These are phyloP conservation scores for Rhizophagus prolifer DNA, from an alignment of 192 early-diverging fungal genomes.

Conservation along the genomic window DNA sequence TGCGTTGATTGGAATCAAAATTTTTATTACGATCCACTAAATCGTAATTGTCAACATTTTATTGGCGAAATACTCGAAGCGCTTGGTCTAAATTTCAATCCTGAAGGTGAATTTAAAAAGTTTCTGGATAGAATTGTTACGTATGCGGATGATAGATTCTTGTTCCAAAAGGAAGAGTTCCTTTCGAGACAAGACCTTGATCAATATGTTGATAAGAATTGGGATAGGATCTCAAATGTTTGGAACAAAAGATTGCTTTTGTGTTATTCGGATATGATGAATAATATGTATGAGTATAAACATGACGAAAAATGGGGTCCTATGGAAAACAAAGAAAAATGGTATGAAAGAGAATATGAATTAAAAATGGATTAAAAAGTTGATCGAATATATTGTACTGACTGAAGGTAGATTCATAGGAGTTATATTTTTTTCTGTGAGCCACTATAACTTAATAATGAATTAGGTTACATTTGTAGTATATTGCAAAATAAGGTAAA, in stretches of 20 bases:
- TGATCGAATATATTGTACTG: no score
- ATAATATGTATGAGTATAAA: background rate
- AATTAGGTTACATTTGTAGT: no score
- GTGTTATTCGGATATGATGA: slow-evolving; percentile 14
- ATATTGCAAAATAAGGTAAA: no score
- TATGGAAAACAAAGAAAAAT: background rate
- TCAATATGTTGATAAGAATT: background rate
- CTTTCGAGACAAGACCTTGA: background rate
- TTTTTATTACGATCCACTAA: background rate
- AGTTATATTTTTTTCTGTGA: no score
- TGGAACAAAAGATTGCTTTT: slow-evolving; percentile 1
- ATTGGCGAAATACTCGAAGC: background rate
- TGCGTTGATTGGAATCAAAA: background rate
- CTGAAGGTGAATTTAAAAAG: background rate
- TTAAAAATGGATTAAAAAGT: no score
- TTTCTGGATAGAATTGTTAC: background rate
- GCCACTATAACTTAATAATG: no score
- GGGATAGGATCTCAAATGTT: background rate
- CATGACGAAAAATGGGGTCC: background rate
- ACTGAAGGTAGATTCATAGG: no score
- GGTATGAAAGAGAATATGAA: background rate
- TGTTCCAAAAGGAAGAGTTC: background rate
- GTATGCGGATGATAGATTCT: background rate
- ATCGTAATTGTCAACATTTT: background rate
- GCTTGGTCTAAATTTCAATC: background rate